Base-by-base conservation (phyloP, 1,139 yeast genomes). In the Scheffersomyces segobiensis region DNA sequence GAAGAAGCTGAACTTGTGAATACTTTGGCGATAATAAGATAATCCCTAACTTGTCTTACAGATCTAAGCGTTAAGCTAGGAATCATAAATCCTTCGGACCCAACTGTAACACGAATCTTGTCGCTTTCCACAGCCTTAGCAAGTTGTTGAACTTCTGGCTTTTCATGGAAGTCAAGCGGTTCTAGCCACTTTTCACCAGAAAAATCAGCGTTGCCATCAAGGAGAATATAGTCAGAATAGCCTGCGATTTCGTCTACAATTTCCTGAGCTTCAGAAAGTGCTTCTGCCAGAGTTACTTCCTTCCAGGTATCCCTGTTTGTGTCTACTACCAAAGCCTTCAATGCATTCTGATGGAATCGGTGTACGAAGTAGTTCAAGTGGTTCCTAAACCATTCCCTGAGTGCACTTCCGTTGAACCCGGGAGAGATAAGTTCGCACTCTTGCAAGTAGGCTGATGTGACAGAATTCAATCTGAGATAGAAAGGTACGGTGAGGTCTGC, bases 371-470 rank as follows among this genome's bases (percentile, higher is more conserved):
- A 82, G 58, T 81, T 84, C 10, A 89, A 80, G 64, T 91, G 97
- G 54, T 83, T 81, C n/a, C 83, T 84, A 21, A 91, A 74, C 71
- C 88, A 84, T 57, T 87, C 91, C 57, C 88, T 85, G 53, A 93
- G 76, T 18, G 85, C 74, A 58, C 74, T 76, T 1, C 86, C 81
- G 18, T 85, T 82, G 52, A 86, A 83, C 39, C 87, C 87, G 0
- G 97, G 98, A 53, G 92, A 87, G 7, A 93, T 85, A 17, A 87
- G 80, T 71, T 95, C 99, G 71, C 97, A 91, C 69, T 92, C 97
- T 55, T 86, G 85, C 49, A 93, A 77, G 68, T 93, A 93, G 24
- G 88, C 80, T 1, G 88, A 84, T 55, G 88, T 85, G 21, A 91
- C 77, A 3, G 89, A 80, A 71, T 88, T 91, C 55, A 92, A 82